Evolutionary conservation across 352 stramenopile genomes (phyloP).

Genomic region (Globisporangium paroecandrum): DNA sequence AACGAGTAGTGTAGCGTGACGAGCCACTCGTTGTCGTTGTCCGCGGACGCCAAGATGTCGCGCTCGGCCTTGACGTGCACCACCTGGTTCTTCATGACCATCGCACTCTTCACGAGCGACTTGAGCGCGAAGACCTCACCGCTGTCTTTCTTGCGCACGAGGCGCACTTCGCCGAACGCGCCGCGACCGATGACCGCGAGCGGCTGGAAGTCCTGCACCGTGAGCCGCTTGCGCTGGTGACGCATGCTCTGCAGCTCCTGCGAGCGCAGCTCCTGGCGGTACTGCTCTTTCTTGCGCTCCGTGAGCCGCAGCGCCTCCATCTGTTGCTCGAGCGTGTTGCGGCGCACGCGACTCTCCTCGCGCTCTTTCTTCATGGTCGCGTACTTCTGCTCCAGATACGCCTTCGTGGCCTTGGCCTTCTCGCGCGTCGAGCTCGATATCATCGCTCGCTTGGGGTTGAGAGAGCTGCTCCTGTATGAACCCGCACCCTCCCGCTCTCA

Average conservation of each 20-base stretch:
- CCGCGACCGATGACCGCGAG: constrained; percentile 96
- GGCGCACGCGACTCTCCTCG: constrained; percentile 74
- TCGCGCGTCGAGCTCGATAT: constrained; percentile 85
- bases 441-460: constrained; percentile 24
- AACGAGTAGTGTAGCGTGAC: constrained; percentile 98
- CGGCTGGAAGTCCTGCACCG: constrained; percentile 94
- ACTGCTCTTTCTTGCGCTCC: constrained; percentile 75
- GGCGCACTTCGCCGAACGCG: constrained; percentile 98
- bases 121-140: constrained; percentile 91
- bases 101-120: constrained; percentile 88
- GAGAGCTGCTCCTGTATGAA: neutral
- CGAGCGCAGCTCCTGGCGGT: constrained; percentile 69
- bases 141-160: constrained; percentile 79
- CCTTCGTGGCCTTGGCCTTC: constrained; percentile 86
- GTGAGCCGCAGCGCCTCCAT: constrained; percentile 79
- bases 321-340: constrained; percentile 76
- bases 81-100: constrained; percentile 93
- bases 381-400: constrained; percentile 88
- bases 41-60: constrained; percentile 93
- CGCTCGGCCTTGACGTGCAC: constrained; percentile 97
- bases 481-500: too few relatives aligned
- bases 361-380: constrained; percentile 86
- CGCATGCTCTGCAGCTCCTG: constrained; percentile 79
- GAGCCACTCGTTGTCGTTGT: constrained; percentile 96
- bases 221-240: constrained; percentile 77